Percentiles rank a stretch among this genome's conserved stretches.
These are phyloP conservation scores for Tothia fuscella DNA, from an alignment of 2,329 filamentous ascomycete species.

Conservation along the genomic window DNA sequence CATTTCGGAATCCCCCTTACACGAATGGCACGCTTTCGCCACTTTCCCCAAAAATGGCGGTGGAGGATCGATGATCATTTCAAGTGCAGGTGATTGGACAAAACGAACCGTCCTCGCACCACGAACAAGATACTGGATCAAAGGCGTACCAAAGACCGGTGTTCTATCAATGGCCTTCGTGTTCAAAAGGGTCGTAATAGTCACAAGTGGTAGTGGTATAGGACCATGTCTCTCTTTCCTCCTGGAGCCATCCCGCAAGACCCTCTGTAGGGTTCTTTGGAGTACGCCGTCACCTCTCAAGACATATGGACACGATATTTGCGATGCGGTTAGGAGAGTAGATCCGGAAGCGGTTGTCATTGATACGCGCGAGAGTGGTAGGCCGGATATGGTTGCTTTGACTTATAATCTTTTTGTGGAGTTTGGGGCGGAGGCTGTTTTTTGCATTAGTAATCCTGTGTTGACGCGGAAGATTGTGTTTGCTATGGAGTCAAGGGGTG, in stretches of 20 bases:
- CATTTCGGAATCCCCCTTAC: slow-evolving; percentile 20
- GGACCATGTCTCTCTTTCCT: slow-evolving; percentile 37
- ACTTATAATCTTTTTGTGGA: slow-evolving; percentile 39
- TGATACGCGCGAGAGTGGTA: slow-evolving; percentile 41
- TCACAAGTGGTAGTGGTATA: slow-evolving; percentile 25
- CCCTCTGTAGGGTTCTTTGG: slow-evolving; percentile 54
- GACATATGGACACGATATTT: slow-evolving; percentile 49
- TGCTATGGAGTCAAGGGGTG: slow-evolving; percentile 51
- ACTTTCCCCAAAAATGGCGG: slow-evolving; percentile 23
- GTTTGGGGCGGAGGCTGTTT: slow-evolving; percentile 51
- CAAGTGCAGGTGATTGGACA: slow-evolving; percentile 26
- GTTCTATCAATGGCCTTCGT: slow-evolving; percentile 21
- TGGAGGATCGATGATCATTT: slow-evolving; percentile 23
- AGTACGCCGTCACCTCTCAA: slow-evolving; percentile 47
- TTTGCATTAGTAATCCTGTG: slow-evolving; percentile 58
- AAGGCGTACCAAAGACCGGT: slow-evolving; percentile 20
- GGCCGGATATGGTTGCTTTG: slow-evolving; percentile 38
- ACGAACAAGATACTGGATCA: slow-evolving; percentile 19
- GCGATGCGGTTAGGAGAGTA: slow-evolving; percentile 42
- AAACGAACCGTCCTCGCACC: slow-evolving; percentile 13
- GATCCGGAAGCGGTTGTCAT: slow-evolving; percentile 55
- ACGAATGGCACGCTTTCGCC: slow-evolving; percentile 27
- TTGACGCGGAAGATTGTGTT: slow-evolving; percentile 59
- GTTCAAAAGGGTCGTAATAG: slow-evolving; percentile 21
- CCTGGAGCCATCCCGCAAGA: slow-evolving; percentile 35